Conservation (phyloP, 1,284 basidiomycete species). For the Marasmius sp. region DNA sequence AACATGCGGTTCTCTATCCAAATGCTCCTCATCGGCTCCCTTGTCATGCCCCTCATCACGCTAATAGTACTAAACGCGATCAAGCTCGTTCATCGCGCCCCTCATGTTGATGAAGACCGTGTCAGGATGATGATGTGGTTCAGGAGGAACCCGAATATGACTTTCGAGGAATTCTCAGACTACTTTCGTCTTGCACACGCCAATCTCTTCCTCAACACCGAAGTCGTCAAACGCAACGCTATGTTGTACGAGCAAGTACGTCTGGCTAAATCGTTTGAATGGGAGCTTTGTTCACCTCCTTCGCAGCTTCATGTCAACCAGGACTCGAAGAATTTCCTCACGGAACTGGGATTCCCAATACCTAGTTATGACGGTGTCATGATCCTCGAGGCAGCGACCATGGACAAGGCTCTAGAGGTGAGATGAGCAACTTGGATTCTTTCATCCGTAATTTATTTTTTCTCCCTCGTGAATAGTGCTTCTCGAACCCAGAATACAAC, state of each 20-base stretch:
- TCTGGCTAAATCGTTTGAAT: neutral
- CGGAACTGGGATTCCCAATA: neutral
- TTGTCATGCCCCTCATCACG: too few species aligned
- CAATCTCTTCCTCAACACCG: neutral
- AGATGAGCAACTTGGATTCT: neutral
- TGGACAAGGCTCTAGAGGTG: neutral
- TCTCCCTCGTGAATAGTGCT: too few species aligned
- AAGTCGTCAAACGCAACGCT: neutral
- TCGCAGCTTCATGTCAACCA: neutral
- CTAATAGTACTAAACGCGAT: too few species aligned
- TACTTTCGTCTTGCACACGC: neutral
- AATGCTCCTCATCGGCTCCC: too few species aligned
- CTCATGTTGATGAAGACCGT: neutral
- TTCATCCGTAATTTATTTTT: neutral
- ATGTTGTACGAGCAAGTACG: neutral
- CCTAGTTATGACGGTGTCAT: neutral
- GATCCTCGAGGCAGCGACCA: neutral
- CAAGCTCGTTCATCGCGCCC: too few species aligned
- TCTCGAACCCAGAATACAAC: too few species aligned
- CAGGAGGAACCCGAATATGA: neutral
- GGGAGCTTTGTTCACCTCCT: neutral
- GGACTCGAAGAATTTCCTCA: neutral
- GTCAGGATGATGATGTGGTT: neutral
- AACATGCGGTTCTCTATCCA: too few species aligned
- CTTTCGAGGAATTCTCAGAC: neutral